A percentile compares a stretch with the other conserved stretches of the same genome.
phyloP scores from a whole-genome alignment of 2,329 filamentous ascomycete species.

The Domatiomyces catenatus region DNA sequence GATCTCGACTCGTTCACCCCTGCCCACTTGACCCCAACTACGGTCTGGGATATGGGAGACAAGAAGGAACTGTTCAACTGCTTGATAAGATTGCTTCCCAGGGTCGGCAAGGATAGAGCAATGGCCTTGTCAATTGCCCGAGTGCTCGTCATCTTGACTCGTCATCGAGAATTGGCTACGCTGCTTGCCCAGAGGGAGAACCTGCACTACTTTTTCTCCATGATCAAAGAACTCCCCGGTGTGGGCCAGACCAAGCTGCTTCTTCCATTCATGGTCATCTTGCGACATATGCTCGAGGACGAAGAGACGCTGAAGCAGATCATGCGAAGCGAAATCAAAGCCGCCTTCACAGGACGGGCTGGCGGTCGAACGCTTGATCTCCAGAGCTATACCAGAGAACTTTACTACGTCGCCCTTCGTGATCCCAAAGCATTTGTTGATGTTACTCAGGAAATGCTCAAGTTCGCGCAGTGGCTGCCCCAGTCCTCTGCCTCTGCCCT shows the following conservation, averaged over 20 bases:
- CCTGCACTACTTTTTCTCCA: slow-evolving; percentile 77
- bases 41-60: slow-evolving; percentile 48
- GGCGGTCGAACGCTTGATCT: slow-evolving; percentile 48
- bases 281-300: slow-evolving; percentile 89
- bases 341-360: slow-evolving; percentile 50
- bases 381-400: slow-evolving; percentile 54
- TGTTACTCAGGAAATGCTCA: slow-evolving; percentile 69
- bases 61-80: slow-evolving; percentile 58
- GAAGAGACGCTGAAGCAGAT: slow-evolving; percentile 79
- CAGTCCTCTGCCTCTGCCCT: slow-evolving; percentile 5
- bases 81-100: slow-evolving; percentile 69
- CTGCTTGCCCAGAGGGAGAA: slow-evolving; percentile 75
- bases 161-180: slow-evolving; percentile 58
- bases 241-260: slow-evolving; percentile 61
- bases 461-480: slow-evolving; percentile 33
- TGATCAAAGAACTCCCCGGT: slow-evolving; percentile 82
- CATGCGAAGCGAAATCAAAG: slow-evolving; percentile 76
- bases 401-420: slow-evolving; percentile 66
- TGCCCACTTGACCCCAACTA: slow-evolving; percentile 40
- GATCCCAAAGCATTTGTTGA: slow-evolving; percentile 76
- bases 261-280: slow-evolving; percentile 58
- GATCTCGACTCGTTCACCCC: slow-evolving; percentile 35
- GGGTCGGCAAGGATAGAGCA: slow-evolving; percentile 72
- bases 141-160: slow-evolving; percentile 74
- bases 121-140: slow-evolving; percentile 71